Base-by-base conservation (phyloP, 305 asterid species). In the Coffea humblotiana region DNA sequence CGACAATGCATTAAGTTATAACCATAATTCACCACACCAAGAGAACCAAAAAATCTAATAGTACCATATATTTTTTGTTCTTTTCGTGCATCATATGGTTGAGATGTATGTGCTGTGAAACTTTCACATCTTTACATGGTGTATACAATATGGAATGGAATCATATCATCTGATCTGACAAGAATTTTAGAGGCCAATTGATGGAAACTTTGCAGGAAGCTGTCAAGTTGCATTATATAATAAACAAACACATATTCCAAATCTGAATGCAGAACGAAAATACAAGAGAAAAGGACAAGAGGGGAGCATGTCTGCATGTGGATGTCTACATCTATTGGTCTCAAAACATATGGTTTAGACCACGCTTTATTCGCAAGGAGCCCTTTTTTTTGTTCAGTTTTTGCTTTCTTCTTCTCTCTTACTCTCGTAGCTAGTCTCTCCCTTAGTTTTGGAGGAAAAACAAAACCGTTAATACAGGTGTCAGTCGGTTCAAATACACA, bases 301-400 rank as follows among this genome's bases (percentile, higher is more conserved):
- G 84, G 75, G 82, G 54, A 60, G 88, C 90, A 82, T 86, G 90
- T 86, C 80, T 69, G 88, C 90, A 84, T 86, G 89, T 88, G 90
- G 88, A 82, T 87, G 88, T 86, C 91, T 83, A 82, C 87, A 83
- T 89, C 90, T 81, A 61, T n/a, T 14, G 69, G 61, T 52, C 76
- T 18, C 77, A 52, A 60, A 48, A 77, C 69, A 79, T 29, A 29
- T 76, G 73, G 71, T 56, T 74, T 43, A 79, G 80, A 71, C 85
- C 81, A 72, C 68, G 83, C 89, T 80, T 80, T 79, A 74, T 64
- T 80, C 77, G 70, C 58, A 63, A 74, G 82, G 43, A 21, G 71
- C 80, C 32, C 63, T 27, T 73, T 74, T 74, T 29, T 2, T 12
- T 68, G 72, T 78, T 49, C 56, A 51, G 29, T 18, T 71, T 12